Percentiles rank a stretch among this genome's conserved stretches.
phyloP scores from a whole-genome alignment of 495 filamentous ascomycete species.

The Aspergillus ellipticus region DNA sequence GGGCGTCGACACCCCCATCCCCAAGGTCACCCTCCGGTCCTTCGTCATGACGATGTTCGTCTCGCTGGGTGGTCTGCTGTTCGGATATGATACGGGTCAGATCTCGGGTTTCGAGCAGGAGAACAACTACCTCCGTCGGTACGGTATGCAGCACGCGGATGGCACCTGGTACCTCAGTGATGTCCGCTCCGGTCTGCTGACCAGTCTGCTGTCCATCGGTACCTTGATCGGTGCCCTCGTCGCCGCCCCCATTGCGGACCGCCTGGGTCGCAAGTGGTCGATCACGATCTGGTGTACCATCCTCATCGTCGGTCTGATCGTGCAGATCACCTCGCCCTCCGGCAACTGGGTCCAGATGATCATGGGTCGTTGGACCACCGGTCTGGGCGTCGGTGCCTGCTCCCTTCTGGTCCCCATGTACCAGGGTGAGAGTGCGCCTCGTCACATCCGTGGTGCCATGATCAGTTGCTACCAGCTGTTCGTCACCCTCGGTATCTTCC shows the following conservation, averaged over 20 bases:
- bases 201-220: constrained; percentile 59
- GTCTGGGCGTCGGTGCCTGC: constrained; percentile 66
- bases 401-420: constrained; percentile 72
- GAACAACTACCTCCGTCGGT: constrained; percentile 45
- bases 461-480: constrained; percentile 79
- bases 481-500: constrained; percentile 82
- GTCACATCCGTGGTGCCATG: constrained; percentile 63
- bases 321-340: constrained; percentile 57
- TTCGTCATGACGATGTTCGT: constrained; percentile 52
- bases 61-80: constrained; percentile 68
- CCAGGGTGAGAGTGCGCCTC: constrained; percentile 64
- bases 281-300: constrained; percentile 56
- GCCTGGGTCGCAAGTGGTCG: constrained; percentile 50
- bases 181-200: constrained; percentile 51
- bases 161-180: constrained; percentile 43
- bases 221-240: constrained; percentile 63
- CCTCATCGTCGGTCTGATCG: constrained; percentile 60
- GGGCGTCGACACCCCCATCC: constrained; percentile 39
- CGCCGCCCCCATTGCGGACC: constrained; percentile 52
- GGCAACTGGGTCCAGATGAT: constrained; percentile 54
- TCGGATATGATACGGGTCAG: constrained; percentile 49
- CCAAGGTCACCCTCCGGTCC: constrained; percentile 40
- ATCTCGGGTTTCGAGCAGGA: constrained; percentile 61
- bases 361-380: constrained; percentile 56
- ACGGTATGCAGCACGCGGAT: constrained; percentile 30